Base-by-base conservation (phyloP, 192 early-diverging fungal species). In the Coemansia sp. region DNA sequence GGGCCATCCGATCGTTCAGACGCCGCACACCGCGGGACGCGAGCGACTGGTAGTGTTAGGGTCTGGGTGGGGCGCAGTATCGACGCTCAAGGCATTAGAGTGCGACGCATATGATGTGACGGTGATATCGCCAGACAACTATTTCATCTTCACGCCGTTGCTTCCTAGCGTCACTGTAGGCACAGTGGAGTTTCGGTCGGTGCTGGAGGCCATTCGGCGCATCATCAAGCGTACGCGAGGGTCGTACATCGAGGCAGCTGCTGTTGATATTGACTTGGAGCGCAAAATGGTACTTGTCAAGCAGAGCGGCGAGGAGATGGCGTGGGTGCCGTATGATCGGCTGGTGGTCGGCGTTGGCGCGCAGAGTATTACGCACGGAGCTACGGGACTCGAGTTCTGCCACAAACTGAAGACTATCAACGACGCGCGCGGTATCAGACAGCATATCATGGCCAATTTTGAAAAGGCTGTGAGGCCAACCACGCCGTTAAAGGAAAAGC, bases 121-220 rank as follows among this genome's bases (percentile, higher is more conserved):
- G 5, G 84, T 93, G 0, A 86, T 94, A 1, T 91, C 89, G 19
- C 93, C 94, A 25, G 85, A 92, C 64, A 96, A 95, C 85, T 97
- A 96, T 79, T 97, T 97, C 78, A 85, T 97, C 62, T 90, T 89
- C 66, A 87, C 92, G 53, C 89, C 90, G 55, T 76, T 93, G 72
- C 74, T 90, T 69, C 87, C 89, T 34, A 89, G 86, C 64, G 89
- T 87, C 55, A 95, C 95, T 1, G 92, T 93, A 15, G 95, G 95
- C 65, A 96, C 94, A 0, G 86, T 97, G 37, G 94, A 96, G 73
- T 85, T 94, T 48, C 85, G 94, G 39, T 91, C 89, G 25, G 91
- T 97, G 75, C 88, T 96, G 76, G 89, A 93, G 76, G 91, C 94
- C 17, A 88, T 95, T 36, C 91, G 94, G 29, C 94, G 91, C 74